Conservation (phyloP, 768 basidiomycete genomes). For the Termitomyces sp. region DNA sequence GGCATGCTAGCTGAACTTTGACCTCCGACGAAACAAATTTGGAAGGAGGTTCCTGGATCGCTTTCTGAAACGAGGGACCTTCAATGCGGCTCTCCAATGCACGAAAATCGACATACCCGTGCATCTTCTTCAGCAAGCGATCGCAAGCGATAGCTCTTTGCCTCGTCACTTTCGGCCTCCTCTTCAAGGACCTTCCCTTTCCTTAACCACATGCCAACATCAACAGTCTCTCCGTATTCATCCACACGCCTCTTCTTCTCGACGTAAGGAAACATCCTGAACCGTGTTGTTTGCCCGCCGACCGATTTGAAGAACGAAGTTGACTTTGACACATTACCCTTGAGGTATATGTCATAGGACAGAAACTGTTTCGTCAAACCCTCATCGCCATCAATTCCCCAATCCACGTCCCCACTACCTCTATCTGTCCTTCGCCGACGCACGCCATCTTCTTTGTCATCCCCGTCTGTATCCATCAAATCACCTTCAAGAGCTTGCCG, state of each 20-base stretch:
- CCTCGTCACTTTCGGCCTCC: constrained; percentile 80
- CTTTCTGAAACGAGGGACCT: constrained; percentile 43
- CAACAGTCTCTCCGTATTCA: constrained; percentile 92
- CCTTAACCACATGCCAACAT: constrained; percentile 93
- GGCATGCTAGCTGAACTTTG: constrained; percentile 80
- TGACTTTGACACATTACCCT: constrained; percentile 88
- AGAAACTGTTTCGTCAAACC: constrained; percentile 68
- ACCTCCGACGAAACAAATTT: constrained; percentile 80
- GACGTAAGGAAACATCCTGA: constrained; percentile 96
- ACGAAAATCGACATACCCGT: constrained; percentile 46
- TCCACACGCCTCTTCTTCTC: constrained; percentile 92
- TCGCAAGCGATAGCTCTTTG: constrained; percentile 63
- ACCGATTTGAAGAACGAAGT: constrained; percentile 85
- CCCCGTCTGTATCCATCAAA: constrained; percentile 40
- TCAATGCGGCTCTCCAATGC: neutral
- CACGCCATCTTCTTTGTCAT: constrained; percentile 22
- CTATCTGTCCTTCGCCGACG: constrained; percentile 44
- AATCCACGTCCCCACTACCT: constrained; percentile 53
- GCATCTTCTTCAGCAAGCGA: constrained; percentile 76
- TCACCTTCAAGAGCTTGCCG: constrained; percentile 52
- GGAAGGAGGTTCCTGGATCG: constrained; percentile 80
- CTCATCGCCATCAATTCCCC: constrained; percentile 76
- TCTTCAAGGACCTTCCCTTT: constrained; percentile 91
- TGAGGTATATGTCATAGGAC: constrained; percentile 95
- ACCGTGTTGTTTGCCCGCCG: constrained; percentile 70